Evolutionary conservation across 495 filamentous ascomycete species (phyloP).

Genomic region (Penicillium salamii): DNA sequence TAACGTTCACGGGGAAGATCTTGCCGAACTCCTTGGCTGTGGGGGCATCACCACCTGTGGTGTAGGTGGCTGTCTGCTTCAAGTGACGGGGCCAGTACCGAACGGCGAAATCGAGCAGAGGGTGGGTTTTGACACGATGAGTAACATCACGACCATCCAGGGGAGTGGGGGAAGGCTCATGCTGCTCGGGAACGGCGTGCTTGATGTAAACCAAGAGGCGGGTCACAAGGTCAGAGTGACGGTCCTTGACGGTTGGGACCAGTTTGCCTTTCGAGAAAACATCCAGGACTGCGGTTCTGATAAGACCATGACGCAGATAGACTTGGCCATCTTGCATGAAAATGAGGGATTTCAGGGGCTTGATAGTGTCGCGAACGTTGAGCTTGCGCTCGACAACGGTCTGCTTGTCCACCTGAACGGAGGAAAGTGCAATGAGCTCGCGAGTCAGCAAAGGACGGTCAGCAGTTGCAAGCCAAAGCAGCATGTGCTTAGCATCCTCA

Average conservation of each 20-base stretch:
- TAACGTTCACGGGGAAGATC: conserved; percentile 25
- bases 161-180: conserved; percentile 27
- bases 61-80: conserved; percentile 24
- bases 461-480: conserved; percentile 33
- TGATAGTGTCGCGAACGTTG: conserved; percentile 19
- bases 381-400: conserved; percentile 22
- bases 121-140: conserved; percentile 17
- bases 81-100: conserved; percentile 37
- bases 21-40: conserved; percentile 28
- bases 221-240: conserved; percentile 29
- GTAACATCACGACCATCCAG: conserved; percentile 21
- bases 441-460: conserved; percentile 27
- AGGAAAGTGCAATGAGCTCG: conserved; percentile 27
- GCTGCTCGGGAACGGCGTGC: conserved; percentile 21
- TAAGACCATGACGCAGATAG: conserved; percentile 32
- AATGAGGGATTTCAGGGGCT: conserved; percentile 25
- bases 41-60: conserved; percentile 21
- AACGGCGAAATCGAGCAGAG: conserved; percentile 36
- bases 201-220: conserved; percentile 33
- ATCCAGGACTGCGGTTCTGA: conserved; percentile 30
- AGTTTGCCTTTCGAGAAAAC: conserved; percentile 28
- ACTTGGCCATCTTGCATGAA: conserved; percentile 34
- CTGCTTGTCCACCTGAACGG: conserved; percentile 29
- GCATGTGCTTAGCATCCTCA: conserved; percentile 26
- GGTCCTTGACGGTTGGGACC: conserved; percentile 25